phyloP scores from a whole-genome alignment of 2,329 filamentous ascomycete genomes.

The Sarocladium strictum region DNA sequence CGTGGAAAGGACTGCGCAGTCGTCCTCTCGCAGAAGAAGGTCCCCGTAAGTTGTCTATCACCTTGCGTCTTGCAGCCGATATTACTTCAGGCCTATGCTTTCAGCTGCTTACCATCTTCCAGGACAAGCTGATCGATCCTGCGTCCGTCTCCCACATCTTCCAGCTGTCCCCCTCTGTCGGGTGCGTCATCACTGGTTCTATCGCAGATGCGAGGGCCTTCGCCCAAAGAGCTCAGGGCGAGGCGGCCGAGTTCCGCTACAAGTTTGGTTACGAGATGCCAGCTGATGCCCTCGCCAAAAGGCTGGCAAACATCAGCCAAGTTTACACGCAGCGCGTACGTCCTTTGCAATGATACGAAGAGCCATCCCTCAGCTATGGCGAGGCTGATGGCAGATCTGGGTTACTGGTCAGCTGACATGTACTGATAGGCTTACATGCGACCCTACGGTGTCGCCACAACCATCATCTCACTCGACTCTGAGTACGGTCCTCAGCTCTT shows the following conservation, averaged over 20 bases:
- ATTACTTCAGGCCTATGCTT: background rate
- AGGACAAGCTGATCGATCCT: conserved; percentile 99
- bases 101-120: conserved; percentile 12
- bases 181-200: conserved; percentile 97
- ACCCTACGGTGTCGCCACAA: conserved; percentile 91
- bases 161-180: conserved; percentile 90
- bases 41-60: conserved; percentile 66
- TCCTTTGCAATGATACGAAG: background rate
- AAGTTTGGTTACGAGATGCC: conserved; percentile 99
- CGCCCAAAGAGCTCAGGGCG: conserved; percentile 85
- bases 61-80: background rate
- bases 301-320: conserved; percentile 97
- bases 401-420: conserved; percentile 17
- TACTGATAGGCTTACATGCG: conserved; percentile 79
- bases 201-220: conserved; percentile 95
- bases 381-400: background rate
- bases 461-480: conserved; percentile 86
- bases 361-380: background rate
- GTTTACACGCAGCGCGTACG: conserved; percentile 94
- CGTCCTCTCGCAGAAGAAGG: conserved; percentile 98
- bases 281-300: conserved; percentile 91
- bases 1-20: conserved; percentile 96
- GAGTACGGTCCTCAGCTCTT: conserved; percentile 92
- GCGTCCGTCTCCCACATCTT: conserved; percentile 97
- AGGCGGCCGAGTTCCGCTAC: conserved; percentile 97